Percentiles rank a stretch among this genome's conserved stretches.
Conservation (phyloP, 352 stramenopile species). For the Phytophthora hibernalis region DNA sequence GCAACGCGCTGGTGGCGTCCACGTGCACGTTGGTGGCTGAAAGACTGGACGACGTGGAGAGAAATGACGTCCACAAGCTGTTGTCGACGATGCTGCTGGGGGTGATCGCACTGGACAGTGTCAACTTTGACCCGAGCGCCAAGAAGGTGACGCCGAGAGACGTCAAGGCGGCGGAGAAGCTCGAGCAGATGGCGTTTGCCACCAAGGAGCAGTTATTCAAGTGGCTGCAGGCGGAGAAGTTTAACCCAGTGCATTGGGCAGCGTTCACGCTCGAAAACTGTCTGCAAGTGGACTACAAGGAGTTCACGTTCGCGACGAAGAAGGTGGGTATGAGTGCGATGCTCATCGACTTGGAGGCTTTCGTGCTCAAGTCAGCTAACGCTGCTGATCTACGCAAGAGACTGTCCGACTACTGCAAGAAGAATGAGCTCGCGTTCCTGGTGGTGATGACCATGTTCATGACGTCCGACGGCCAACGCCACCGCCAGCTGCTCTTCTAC, state of each 20-base stretch:
- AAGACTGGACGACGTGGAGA: conserved; percentile 37
- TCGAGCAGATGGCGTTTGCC: conserved; percentile 59
- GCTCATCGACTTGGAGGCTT: conserved; percentile 59
- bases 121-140: conserved; percentile 76
- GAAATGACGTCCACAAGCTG: conserved; percentile 41
- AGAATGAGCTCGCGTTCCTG: conserved; percentile 67
- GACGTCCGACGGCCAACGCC: conserved; percentile 42
- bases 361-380: conserved; percentile 55
- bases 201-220: conserved; percentile 55
- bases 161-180: conserved; percentile 39
- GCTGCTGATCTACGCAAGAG: conserved; percentile 32
- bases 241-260: conserved; percentile 67
- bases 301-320: conserved; percentile 50
- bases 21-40: conserved; percentile 86
- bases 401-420: conserved; percentile 47
- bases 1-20: conserved; percentile 73
- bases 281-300: conserved; percentile 84
- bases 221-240: conserved; percentile 78
- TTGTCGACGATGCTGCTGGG: conserved; percentile 77
- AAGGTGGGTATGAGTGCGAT: conserved; percentile 71
- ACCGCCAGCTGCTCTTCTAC: conserved; percentile 77
- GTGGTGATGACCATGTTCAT: conserved; percentile 78
- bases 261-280: conserved; percentile 71
- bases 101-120: conserved; percentile 80
- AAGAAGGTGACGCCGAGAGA: conserved; percentile 84